Percentiles rank a stretch among this genome's conserved stretches.
Conservation (phyloP, 306 rosid species). For the Lathyrus tuberosus region DNA sequence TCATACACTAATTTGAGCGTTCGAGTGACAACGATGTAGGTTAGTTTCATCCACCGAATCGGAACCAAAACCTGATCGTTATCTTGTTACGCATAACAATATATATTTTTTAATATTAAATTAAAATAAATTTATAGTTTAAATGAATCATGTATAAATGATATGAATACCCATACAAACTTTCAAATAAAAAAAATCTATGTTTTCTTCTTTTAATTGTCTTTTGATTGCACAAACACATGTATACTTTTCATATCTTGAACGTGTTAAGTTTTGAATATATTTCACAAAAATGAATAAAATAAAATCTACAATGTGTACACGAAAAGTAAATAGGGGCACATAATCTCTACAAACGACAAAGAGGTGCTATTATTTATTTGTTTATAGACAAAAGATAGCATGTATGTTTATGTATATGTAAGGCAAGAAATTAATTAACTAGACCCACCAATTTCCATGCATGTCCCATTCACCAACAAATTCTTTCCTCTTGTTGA, state of each 20-base stretch:
- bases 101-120: too few relatives aligned
- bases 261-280: constrained; percentile 2
- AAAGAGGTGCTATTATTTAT: neutral
- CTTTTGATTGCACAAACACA: neutral
- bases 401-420: neutral
- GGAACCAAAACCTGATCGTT: too few relatives aligned
- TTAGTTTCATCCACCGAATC: too few relatives aligned
- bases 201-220: neutral
- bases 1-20: too few relatives aligned
- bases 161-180: too few relatives aligned
- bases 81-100: too few relatives aligned
- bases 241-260: neutral
- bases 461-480: constrained; percentile 34
- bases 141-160: too few relatives aligned
- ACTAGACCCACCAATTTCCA: constrained; percentile 15
- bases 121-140: too few relatives aligned
- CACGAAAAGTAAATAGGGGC: constrained; percentile 5
- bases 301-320: neutral
- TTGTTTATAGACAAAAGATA: neutral
- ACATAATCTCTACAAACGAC: neutral
- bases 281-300: neutral
- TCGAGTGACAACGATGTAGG: too few relatives aligned
- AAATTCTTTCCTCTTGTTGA: constrained; percentile 26
- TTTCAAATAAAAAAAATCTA: too few relatives aligned
- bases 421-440: constrained; percentile 8